Conservation (phyloP, 2,329 filamentous ascomycete genomes). For the Fusarium miscanthi region DNA sequence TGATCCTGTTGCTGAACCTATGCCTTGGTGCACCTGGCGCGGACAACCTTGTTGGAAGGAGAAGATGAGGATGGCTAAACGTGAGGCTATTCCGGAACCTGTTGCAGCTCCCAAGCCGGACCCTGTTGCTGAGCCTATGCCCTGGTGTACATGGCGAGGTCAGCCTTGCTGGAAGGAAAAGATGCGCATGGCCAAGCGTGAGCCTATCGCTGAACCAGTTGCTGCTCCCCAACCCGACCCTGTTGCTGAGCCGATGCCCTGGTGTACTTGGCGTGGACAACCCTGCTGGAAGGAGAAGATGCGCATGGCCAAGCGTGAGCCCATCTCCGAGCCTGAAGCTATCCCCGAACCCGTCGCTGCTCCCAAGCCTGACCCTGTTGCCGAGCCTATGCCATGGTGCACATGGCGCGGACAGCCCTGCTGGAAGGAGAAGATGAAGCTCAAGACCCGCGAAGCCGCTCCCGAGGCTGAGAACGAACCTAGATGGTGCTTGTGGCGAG, state of each 20-base stretch:
- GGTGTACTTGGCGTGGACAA: slow-evolving; percentile 53
- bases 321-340: neutral
- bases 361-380: neutral
- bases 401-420: slow-evolving; percentile 15
- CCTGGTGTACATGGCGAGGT: slow-evolving; percentile 8
- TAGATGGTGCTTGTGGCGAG: slow-evolving; percentile 52
- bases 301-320: neutral
- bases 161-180: slow-evolving; percentile 22
- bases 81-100: slow-evolving; percentile 5
- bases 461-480: slow-evolving; percentile 8
- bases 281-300: slow-evolving; percentile 55
- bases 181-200: slow-evolving; percentile 9
- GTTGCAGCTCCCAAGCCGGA: neutral
- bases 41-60: slow-evolving; percentile 55
- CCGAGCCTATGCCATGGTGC: slow-evolving; percentile 16
- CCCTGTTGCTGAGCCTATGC: neutral
- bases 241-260: slow-evolving; percentile 1
- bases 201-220: neutral
- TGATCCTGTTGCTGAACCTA: neutral
- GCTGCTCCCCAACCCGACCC: neutral
- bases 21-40: slow-evolving; percentile 50
- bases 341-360: neutral
- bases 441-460: neutral
- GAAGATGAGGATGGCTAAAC: slow-evolving; percentile 1
- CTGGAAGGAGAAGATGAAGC: slow-evolving; percentile 5